These are phyloP conservation scores for Colletotrichum melonis DNA, from an alignment of 2,329 filamentous ascomycete genomes.

Conservation along the genomic window DNA sequence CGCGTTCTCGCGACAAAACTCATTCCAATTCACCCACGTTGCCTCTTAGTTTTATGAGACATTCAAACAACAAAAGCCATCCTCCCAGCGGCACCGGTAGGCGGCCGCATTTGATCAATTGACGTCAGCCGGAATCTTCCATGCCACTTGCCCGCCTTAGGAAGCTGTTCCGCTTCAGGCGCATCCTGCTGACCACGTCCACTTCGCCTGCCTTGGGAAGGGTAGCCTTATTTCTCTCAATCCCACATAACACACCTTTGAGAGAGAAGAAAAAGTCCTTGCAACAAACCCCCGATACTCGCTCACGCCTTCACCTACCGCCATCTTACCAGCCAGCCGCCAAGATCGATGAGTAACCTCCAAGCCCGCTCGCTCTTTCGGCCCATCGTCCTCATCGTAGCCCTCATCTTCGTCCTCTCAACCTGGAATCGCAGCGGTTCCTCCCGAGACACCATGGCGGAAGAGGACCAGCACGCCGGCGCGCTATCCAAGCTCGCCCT, in stretches of 20 bases:
- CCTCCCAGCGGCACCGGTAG: neutral
- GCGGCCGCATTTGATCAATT: neutral
- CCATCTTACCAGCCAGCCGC: neutral
- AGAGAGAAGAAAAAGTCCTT: neutral
- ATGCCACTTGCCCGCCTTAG: conserved; percentile 10
- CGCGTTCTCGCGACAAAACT: neutral
- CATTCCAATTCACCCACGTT: conserved; percentile 7
- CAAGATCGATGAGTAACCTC: conserved; percentile 8
- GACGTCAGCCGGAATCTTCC: conserved; percentile 25
- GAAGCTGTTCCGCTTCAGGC: conserved; percentile 5
- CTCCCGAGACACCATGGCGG: conserved; percentile 22
- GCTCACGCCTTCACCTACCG: neutral
- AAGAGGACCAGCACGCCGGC: conserved; percentile 13
- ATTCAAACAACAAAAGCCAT: neutral
- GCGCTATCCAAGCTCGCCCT: conserved; percentile 44
- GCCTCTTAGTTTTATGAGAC: neutral
- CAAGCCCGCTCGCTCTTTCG: neutral
- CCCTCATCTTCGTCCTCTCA: conserved; percentile 8
- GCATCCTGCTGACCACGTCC: neutral
- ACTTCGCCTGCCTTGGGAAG: neutral
- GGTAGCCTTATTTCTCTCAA: neutral
- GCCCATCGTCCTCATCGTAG: conserved; percentile 18
- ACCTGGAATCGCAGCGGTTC: conserved; percentile 13
- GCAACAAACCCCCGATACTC: neutral
- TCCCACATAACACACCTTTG: neutral